Evolutionary conservation across 1,284 basidiomycete species (phyloP).

Genomic region (Termitomyces sp.): DNA sequence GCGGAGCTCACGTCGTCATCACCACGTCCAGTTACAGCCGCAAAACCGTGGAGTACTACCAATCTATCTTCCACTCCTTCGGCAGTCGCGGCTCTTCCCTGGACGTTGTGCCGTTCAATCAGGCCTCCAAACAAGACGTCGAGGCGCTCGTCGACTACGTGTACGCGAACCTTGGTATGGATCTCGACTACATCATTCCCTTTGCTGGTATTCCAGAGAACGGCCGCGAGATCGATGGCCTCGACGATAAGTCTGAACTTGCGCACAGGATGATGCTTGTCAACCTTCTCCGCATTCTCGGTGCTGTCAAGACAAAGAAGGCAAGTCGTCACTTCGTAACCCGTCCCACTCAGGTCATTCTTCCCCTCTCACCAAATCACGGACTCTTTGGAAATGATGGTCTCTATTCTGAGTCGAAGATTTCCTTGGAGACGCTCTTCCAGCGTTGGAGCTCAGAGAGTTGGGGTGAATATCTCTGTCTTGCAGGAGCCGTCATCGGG

Average conservation of each 20-base stretch:
- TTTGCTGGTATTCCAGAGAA: constrained; percentile 99
- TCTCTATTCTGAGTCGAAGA: constrained; percentile 97
- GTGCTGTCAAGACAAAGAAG: constrained; percentile 97
- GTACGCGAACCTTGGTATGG: constrained; percentile 90
- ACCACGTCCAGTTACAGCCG: constrained; percentile 96
- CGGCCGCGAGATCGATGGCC: constrained; percentile 93
- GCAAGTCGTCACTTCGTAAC: constrained; percentile 95
- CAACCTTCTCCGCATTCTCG: constrained; percentile 92
- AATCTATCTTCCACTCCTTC: constrained; percentile 94
- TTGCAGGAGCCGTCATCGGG: constrained; percentile 98
- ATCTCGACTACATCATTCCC: constrained; percentile 96
- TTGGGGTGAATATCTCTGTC: constrained; percentile 98
- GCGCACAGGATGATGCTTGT: constrained; percentile 97
- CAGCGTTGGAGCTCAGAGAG: constrained; percentile 97
- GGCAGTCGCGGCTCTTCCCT: constrained; percentile 93
- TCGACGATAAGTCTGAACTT: constrained; percentile 97
- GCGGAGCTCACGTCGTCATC: constrained; percentile 94
- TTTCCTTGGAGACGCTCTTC: constrained; percentile 96
- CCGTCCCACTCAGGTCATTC: constrained; percentile 95
- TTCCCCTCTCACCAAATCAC: constrained; percentile 97
- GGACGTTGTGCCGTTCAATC: constrained; percentile 98
- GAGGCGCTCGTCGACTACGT: constrained; percentile 98
- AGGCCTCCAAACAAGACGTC: constrained; percentile 96
- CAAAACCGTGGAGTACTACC: constrained; percentile 96
- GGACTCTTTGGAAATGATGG: constrained; percentile 98